These are phyloP conservation scores for Gautieria morchelliformis DNA, from an alignment of 768 basidiomycete species.

Conservation along the genomic window DNA sequence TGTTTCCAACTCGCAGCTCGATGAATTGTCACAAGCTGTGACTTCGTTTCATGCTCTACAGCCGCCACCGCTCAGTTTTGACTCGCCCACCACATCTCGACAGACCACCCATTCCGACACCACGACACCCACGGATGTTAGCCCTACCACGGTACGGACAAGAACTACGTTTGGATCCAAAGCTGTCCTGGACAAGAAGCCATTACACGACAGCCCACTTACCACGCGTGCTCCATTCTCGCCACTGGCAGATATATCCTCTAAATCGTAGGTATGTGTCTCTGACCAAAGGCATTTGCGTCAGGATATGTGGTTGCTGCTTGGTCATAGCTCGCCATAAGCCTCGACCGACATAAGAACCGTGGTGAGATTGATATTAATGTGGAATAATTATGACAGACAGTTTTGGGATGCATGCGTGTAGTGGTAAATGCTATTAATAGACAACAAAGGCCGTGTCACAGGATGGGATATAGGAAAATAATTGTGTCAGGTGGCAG, in stretches of 20 bases:
- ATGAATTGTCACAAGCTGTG: conserved; percentile 32
- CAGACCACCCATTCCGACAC: not conserved
- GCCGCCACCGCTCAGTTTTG: conserved; percentile 4
- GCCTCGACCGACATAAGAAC: not conserved
- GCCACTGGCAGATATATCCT: not conserved
- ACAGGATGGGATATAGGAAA: not conserved
- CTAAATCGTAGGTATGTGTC: too few relatives aligned
- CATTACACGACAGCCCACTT: conserved; percentile 3
- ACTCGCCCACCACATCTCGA: not conserved
- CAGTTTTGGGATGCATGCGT: not conserved
- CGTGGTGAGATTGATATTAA: not conserved
- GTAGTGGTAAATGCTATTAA: not conserved
- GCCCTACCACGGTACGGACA: too few relatives aligned
- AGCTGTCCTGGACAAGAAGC: not conserved
- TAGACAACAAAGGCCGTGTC: not conserved
- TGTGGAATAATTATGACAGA: not conserved
- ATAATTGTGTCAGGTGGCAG: not conserved
- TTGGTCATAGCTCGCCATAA: not conserved
- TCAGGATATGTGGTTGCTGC: not conserved
- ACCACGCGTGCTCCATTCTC: not conserved
- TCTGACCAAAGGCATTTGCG: too few relatives aligned
- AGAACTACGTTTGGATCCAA: not conserved
- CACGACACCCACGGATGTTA: not conserved
- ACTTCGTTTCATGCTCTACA: conserved; percentile 7
- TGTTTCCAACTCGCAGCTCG: conserved; percentile 34